Evolutionary conservation across 192 early-diverging fungal genomes (phyloP).

Genomic region (Pilobolus umbonatus): DNA sequence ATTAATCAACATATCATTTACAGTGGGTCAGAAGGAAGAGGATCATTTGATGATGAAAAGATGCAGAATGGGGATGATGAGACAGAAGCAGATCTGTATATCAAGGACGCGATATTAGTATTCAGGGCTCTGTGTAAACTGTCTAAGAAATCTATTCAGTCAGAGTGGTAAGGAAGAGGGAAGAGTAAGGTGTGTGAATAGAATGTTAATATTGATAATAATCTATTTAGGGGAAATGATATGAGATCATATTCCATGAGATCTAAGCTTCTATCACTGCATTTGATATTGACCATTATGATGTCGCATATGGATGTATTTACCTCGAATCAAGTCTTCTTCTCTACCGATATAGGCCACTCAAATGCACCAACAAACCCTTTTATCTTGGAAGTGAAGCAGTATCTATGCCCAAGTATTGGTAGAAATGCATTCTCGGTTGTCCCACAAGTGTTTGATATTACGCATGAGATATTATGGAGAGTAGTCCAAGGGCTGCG

Average conservation of each 20-base stretch:
- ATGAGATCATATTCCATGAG: conserved; percentile 76
- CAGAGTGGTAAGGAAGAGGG: conserved; percentile 40
- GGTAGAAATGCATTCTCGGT: conserved; percentile 76
- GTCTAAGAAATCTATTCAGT: conserved; percentile 77
- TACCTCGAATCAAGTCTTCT: conserved; percentile 47
- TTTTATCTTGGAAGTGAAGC: conserved; percentile 81
- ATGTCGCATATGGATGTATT: conserved; percentile 74
- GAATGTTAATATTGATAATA: not conserved
- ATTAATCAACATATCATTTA: not conserved
- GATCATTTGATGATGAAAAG: conserved; percentile 21
- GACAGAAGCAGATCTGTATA: conserved; percentile 34
- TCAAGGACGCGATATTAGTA: conserved; percentile 74
- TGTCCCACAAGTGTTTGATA: conserved; percentile 75
- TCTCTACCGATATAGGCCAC: conserved; percentile 17
- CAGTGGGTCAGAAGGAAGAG: conserved; percentile 12
- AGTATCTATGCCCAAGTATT: conserved; percentile 79
- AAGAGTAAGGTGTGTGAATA: not conserved
- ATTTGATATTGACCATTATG: conserved; percentile 71
- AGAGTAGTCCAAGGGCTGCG: conserved; percentile 66
- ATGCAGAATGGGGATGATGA: conserved; percentile 5
- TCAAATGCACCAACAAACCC: conserved; percentile 38
- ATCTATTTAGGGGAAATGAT: conserved; percentile 44
- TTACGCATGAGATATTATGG: conserved; percentile 81
- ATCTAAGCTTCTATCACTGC: conserved; percentile 79
- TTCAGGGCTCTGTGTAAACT: conserved; percentile 86